Conservation (phyloP, 345 rosid genomes). For the Hypericum androsaemum region DNA sequence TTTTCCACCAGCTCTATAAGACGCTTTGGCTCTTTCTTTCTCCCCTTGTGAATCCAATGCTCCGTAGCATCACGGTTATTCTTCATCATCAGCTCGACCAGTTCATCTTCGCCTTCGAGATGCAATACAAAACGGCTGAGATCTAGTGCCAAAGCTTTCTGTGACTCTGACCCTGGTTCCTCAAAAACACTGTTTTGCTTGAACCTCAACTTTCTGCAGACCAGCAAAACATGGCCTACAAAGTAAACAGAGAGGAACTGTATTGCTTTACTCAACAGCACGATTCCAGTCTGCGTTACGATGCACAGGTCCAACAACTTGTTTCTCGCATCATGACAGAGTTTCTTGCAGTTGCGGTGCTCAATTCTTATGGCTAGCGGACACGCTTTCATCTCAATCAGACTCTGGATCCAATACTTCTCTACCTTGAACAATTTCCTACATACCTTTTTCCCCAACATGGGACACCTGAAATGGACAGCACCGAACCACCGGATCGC, state of each 20-base stretch:
- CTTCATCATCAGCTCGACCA: conserved; percentile 46
- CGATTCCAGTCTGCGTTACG: conserved; percentile 47
- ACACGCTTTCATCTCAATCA: conserved; percentile 57
- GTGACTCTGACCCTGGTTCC: conserved; percentile 30
- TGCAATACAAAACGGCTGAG: conserved; percentile 59
- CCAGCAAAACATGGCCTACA: conserved; percentile 27
- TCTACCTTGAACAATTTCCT: conserved; percentile 39
- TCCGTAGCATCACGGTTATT: conserved; percentile 52
- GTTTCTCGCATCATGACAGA: conserved; percentile 23
- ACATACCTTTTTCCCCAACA: conserved; percentile 20
- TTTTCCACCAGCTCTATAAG: conserved; percentile 45
- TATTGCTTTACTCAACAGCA: conserved; percentile 51
- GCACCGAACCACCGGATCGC: conserved; percentile 67
- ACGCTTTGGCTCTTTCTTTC: conserved; percentile 43
- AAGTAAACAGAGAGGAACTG: conserved; percentile 43
- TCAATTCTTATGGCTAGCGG: conserved; percentile 31
- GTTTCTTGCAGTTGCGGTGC: conserved; percentile 39
- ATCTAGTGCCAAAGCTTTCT: conserved; percentile 25
- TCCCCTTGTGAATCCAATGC: conserved; percentile 46
- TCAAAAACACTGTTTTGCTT: conserved; percentile 16
- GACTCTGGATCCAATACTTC: conserved; percentile 50
- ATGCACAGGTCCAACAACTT: conserved; percentile 36
- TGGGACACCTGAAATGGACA: conserved; percentile 62
- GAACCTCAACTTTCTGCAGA: conserved; percentile 20
- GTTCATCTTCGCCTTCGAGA: conserved; percentile 75